These are phyloP conservation scores for Leishmania braziliensis DNA, from an alignment of 208 protist species.

Conservation along the genomic window DNA sequence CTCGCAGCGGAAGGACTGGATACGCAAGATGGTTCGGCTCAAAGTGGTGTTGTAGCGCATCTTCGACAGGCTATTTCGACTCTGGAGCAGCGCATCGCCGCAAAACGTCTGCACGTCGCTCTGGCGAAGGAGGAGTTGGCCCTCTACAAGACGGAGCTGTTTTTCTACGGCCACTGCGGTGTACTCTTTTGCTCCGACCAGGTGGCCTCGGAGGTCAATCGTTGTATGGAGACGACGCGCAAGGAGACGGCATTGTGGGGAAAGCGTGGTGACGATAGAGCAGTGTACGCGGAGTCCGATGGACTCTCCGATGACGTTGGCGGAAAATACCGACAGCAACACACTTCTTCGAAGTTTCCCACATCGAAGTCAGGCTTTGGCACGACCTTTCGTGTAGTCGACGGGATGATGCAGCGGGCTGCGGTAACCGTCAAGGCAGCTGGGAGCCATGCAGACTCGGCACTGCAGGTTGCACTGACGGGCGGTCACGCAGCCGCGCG, in stretches of 20 bases:
- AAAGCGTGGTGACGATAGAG: neutral
- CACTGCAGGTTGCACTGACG: conserved; percentile 34
- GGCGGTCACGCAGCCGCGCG: conserved; percentile 30
- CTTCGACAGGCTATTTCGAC: conserved; percentile 41
- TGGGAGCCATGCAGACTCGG: conserved; percentile 34
- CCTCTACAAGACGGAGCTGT: conserved; percentile 72
- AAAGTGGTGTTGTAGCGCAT: conserved; percentile 22
- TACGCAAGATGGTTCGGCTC: too few species aligned
- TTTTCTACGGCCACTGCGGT: conserved; percentile 50
- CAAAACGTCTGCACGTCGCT: conserved; percentile 47
- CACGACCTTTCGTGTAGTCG: conserved; percentile 37
- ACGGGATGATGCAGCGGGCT: conserved; percentile 40
- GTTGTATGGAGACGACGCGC: neutral
- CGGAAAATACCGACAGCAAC: neutral
- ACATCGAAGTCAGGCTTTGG: conserved; percentile 30
- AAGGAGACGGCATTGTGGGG: neutral
- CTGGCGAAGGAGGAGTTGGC: conserved; percentile 85
- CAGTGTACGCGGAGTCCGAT: neutral
- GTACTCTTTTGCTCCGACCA: conserved; percentile 50
- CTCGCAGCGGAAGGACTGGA: neutral
- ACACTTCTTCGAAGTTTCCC: neutral
- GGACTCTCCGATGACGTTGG: neutral
- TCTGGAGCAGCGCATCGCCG: conserved; percentile 39
- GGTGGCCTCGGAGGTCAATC: conserved; percentile 14
- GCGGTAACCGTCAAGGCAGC: conserved; percentile 40